A percentile compares a stretch with the other conserved stretches of the same genome.
phyloP scores from a whole-genome alignment of 305 asterid species.

The Euphrasia arctica region DNA sequence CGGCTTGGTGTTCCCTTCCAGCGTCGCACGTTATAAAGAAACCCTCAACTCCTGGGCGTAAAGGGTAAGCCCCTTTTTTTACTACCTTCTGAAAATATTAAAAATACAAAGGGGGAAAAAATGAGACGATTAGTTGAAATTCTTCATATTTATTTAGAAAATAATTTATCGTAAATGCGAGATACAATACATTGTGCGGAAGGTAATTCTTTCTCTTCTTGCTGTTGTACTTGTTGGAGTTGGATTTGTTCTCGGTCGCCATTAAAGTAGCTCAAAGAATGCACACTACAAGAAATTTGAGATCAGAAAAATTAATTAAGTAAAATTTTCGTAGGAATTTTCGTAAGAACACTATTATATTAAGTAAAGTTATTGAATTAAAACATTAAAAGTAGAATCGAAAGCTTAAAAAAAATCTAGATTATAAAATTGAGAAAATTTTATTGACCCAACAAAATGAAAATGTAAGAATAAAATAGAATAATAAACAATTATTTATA shows the following conservation, averaged over 20 bases:
- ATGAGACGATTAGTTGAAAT: constrained; percentile 12
- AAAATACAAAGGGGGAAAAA: not conserved
- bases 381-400: too few species aligned
- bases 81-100: constrained; percentile 54
- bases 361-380: too few species aligned
- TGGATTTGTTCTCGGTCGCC: constrained; percentile 59
- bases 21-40: constrained; percentile 98
- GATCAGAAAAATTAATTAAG: too few species aligned
- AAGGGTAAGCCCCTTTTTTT: constrained; percentile 77
- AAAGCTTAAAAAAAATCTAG: too few species aligned
- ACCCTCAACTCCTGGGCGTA: constrained; percentile 83
- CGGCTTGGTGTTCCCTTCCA: constrained; percentile 82
- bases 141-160: not conserved
- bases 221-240: constrained; percentile 14
- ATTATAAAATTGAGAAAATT: too few species aligned
- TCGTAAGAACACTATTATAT: too few species aligned
- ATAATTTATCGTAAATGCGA: too few species aligned
- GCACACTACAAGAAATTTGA: too few species aligned
- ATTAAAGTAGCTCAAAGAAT: constrained; percentile 27
- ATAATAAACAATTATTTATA: too few species aligned
- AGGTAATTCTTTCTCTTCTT: constrained; percentile 72
- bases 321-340: too few species aligned
- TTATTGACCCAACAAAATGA: too few species aligned
- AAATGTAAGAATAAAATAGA: too few species aligned
- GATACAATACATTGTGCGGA: constrained; percentile 51